Base-by-base conservation (phyloP, 306 rosid species). In the Prunus armeniaca region DNA sequence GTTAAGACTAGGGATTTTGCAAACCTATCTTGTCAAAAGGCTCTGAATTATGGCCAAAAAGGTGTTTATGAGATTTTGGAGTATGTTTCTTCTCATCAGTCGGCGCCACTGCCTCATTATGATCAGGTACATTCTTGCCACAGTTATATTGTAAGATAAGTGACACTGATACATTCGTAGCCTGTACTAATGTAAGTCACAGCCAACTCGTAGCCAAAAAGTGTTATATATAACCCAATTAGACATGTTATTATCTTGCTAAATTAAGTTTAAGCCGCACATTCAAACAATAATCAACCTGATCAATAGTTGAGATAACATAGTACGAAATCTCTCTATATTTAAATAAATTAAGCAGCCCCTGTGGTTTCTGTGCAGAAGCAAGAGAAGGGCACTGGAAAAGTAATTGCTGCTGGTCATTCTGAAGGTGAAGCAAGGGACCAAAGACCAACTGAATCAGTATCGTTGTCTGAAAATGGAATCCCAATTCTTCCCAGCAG, bases 1-100 rank as follows among this genome's bases (percentile, higher is more conserved):
- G 51, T 51, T 0, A 85, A 58, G 76, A 41, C 78, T 9, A 72
- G 45, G 13, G 76, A 79, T 41, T n/a, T 79, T 50, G 78, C 76
- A 41, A 34, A 27, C 14, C 5, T 49, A 27, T 64, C 60, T 74
- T 85, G 86, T 79, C 72, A 76, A 25, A 85, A 49, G 76, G 75
- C 78, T 34, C 24, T 76, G 34, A 69, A 17, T 50, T 49, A 71
- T 71, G 76, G 82, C 18, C 82, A 74, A 52, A 43, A 56, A 34
- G 51, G 68, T 12, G 50, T 79, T 9, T 71, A 24, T 55, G 76
- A 85, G 47, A 50, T 76, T 65, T 70, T 85, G 45, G 84, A 65
- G 27, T 61, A 17, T 24, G 71, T 58, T 65, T 79, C 86, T 60
- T 76, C 75, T 20, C 58, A 20, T 20, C 58, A 20, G 3, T 63